Evolutionary conservation across 805 yeast genomes (phyloP).

Genomic region (Maudiozyma pseudohumilis): DNA sequence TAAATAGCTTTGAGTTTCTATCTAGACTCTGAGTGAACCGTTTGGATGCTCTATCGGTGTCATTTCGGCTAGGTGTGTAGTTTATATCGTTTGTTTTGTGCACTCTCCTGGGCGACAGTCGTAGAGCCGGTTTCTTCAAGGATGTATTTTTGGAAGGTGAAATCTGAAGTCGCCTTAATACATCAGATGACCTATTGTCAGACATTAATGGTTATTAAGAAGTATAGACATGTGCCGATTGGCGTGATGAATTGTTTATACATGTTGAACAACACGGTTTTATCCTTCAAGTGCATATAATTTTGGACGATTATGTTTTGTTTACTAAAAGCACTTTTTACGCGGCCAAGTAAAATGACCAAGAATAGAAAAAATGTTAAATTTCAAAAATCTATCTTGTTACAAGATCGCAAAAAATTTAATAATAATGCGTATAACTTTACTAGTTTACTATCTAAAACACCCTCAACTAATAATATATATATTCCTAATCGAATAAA

Average conservation of each 20-base stretch:
- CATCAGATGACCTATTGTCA: slow-evolving; percentile 7
- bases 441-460: background rate
- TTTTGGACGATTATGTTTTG: too few species aligned
- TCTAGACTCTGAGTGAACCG: slow-evolving; percentile 4
- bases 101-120: slow-evolving; percentile 8
- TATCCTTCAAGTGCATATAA: too few species aligned
- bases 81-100: background rate
- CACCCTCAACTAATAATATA: background rate
- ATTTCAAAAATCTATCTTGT: too few species aligned
- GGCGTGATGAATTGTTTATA: too few species aligned
- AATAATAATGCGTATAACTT: background rate
- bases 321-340: too few species aligned
- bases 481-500: slow-evolving; percentile 12
- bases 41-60: background rate
- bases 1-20: background rate
- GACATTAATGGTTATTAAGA: too few species aligned
- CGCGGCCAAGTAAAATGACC: too few species aligned
- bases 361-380: too few species aligned
- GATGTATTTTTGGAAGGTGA: slow-evolving; percentile 19
- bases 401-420: too few species aligned
- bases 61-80: slow-evolving; percentile 3
- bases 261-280: too few species aligned
- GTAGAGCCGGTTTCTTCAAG: slow-evolving; percentile 17
- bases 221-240: too few species aligned
- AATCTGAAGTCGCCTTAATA: slow-evolving; percentile 18